Evolutionary conservation across 495 filamentous ascomycete species (phyloP).

Genomic region (Lindgomyces ingoldianus): DNA sequence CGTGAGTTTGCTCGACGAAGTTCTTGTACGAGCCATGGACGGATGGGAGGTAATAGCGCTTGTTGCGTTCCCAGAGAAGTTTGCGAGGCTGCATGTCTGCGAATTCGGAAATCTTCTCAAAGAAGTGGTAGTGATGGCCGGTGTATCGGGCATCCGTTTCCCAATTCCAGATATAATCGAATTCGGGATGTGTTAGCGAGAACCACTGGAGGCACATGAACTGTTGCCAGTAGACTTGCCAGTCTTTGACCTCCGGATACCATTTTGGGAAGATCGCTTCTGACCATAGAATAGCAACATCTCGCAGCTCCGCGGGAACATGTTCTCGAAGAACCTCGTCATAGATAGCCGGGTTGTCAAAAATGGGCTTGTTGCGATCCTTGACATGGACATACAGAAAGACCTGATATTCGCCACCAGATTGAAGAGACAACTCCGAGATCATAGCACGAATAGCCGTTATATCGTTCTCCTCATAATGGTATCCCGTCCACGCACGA

Average conservation of each 20-base stretch:
- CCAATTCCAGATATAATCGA: conserved; percentile 76
- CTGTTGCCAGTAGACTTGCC: conserved; percentile 52
- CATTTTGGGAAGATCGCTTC: conserved; percentile 56
- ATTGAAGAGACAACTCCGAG: conserved; percentile 68
- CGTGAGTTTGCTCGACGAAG: conserved; percentile 52
- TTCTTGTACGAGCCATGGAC: conserved; percentile 64
- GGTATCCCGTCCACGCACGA: conserved; percentile 65
- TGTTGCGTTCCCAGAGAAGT: conserved; percentile 72
- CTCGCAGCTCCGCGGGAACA: conserved; percentile 65
- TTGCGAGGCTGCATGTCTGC: conserved; percentile 63
- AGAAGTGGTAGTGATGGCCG: conserved; percentile 69
- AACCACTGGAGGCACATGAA: conserved; percentile 66
- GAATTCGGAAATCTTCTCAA: conserved; percentile 62
- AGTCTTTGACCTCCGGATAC: conserved; percentile 57
- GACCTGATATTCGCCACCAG: conserved; percentile 76
- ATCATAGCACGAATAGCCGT: conserved; percentile 72
- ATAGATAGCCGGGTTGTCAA: conserved; percentile 56
- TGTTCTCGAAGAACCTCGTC: conserved; percentile 52
- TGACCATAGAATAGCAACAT: conserved; percentile 70
- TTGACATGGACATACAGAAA: conserved; percentile 75
- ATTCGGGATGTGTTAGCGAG: conserved; percentile 66
- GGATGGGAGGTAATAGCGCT: conserved; percentile 68
- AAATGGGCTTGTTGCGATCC: conserved; percentile 58
- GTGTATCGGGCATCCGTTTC: conserved; percentile 72
- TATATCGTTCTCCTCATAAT: conserved; percentile 70